These are phyloP conservation scores for Quercus robur DNA, from an alignment of 306 rosid genomes.

Conservation along the genomic window DNA sequence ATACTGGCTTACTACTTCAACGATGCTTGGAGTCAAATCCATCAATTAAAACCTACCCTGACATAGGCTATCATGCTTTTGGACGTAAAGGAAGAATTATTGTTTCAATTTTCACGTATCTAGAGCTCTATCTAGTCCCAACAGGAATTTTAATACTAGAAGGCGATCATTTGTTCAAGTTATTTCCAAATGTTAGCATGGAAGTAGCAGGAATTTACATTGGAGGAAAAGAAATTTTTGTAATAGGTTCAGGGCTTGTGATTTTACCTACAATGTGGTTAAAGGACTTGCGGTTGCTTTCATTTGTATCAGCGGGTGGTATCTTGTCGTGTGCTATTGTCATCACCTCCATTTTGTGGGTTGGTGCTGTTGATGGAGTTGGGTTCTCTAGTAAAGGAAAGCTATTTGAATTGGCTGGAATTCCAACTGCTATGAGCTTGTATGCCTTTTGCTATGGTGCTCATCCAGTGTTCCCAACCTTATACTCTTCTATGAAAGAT, in stretches of 20 bases:
- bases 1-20: not conserved
- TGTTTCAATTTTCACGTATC: not conserved
- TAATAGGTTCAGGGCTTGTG: not conserved
- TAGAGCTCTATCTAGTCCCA: constrained; percentile 10
- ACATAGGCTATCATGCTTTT: constrained; percentile 4
- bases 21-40: constrained; percentile 6
- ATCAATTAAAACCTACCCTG: constrained; percentile 13
- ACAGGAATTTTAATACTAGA: constrained; percentile 9
- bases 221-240: not conserved
- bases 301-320: constrained; percentile 10
- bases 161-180: constrained; percentile 1
- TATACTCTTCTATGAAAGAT: constrained; percentile 11
- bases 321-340: not conserved
- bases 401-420: not conserved
- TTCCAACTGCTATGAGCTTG: constrained; percentile 7
- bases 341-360: constrained; percentile 1
- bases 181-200: not conserved
- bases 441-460: constrained; percentile 15
- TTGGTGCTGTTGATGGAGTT: constrained; percentile 7
- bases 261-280: constrained; percentile 15
- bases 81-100: not conserved
- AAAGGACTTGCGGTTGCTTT: constrained; percentile 10
- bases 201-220: not conserved
- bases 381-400: constrained; percentile 6
- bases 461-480: constrained; percentile 2